Evolutionary conservation across 1,284 basidiomycete species (phyloP), one percentile per base, ranked within the genome.

Genomic region (Takashimella koratensis): DNA sequence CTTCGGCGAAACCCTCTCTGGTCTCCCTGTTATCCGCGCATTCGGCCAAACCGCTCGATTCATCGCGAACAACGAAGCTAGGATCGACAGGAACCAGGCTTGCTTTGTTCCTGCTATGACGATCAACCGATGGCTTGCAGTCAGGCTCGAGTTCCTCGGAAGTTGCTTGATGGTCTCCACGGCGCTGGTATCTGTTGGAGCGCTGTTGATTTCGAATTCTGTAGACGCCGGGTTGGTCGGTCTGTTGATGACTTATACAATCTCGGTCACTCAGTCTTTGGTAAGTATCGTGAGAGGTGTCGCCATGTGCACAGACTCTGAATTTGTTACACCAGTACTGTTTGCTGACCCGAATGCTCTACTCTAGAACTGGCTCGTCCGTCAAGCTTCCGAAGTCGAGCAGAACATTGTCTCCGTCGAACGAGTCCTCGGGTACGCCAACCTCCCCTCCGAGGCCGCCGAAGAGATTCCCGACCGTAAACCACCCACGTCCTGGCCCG

Each of bases 351-450:
- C 30, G 6, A 46, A 13, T 23, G 50, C 43, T 85, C 56, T 44
- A 45, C 56, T 27, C 53, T 83, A 66, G 63, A 94, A 90, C 70
- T 95, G 88, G 90, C 81, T 93, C n/a, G 90, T 95, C 5, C 82
- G 90, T 43, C 86, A 85, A 13, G 88, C 89, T 0, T 90, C 87
- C 56, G 93, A 97, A 65, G 89, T 95, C 12, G 93, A 96, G 74
- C 89, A 91, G 71, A 95, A 94, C 68, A 87, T 96, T 64, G 90
- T 94, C 58, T 91, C 89, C 59, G 87, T 89, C 6, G 89, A 90
- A 73, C 76, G 81, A 49, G 78, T 82, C 3, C 65, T 81, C 36
- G 78, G 78, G 45, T 82, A 95, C 68, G 85, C 86, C 24, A 79
- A 86, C n/a, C 76, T 93, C n/a, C 69, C 78, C 12, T 78, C 86